Conservation (phyloP, 306 rosid genomes). For the Castanea sativa region DNA sequence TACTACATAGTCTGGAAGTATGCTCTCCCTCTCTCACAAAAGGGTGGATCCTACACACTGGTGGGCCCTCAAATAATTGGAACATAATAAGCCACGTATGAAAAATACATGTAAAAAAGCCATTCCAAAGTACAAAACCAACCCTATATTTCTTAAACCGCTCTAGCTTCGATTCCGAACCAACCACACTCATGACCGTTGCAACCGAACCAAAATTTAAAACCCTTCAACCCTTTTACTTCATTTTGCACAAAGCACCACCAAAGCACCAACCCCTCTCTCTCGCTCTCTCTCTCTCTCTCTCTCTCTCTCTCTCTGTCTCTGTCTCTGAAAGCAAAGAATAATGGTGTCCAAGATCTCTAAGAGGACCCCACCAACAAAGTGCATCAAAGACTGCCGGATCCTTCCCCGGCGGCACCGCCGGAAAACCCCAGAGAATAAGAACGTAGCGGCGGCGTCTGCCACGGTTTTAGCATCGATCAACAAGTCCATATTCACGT, state of each 20-base stretch:
- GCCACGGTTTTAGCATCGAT: slow-evolving; percentile 56
- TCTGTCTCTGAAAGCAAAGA: neutral
- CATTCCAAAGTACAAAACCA: neutral
- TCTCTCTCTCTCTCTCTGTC: neutral
- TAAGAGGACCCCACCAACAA: slow-evolving; percentile 56
- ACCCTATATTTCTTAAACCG: neutral
- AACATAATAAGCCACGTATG: neutral
- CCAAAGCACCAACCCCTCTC: neutral
- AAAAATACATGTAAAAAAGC: too few species aligned
- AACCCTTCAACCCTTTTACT: neutral
- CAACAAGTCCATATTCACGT: slow-evolving; percentile 35
- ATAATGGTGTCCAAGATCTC: slow-evolving; percentile 67
- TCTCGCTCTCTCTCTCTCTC: neutral
- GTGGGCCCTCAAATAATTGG: neutral
- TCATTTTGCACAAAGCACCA: neutral
- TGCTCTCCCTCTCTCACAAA: too few species aligned
- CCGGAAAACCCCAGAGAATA: slow-evolving; percentile 54
- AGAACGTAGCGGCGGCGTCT: slow-evolving; percentile 40
- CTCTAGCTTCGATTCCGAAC: slow-evolving; percentile 61
- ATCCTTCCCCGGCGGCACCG: slow-evolving; percentile 43
- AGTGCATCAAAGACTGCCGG: slow-evolving; percentile 48
- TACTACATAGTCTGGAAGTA: too few species aligned
- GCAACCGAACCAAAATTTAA: slow-evolving; percentile 60
- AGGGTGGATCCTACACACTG: fast-evolving
- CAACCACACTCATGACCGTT: slow-evolving; percentile 62